phyloP scores from a whole-genome alignment of 2,329 filamentous ascomycete genomes.

The Graphiopsis chlorocephala region DNA sequence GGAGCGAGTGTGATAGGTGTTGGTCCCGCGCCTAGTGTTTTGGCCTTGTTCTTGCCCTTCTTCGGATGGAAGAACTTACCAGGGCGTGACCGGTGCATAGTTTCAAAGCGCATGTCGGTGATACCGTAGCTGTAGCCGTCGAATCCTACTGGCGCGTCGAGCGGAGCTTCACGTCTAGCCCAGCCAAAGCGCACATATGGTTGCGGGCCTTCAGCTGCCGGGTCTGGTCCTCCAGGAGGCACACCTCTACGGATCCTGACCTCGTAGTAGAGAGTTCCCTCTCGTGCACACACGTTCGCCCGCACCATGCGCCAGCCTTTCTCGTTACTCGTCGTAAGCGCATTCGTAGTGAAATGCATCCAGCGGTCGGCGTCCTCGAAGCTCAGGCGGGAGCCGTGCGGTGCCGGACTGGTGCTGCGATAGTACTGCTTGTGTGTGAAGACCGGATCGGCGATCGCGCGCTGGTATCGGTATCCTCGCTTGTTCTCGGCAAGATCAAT shows the following conservation, averaged over 20 bases:
- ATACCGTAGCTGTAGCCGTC: constrained; percentile 93
- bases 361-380: constrained; percentile 88
- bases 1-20: constrained; percentile 28
- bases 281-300: constrained; percentile 83
- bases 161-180: constrained; percentile 73
- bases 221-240: constrained; percentile 44
- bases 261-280: constrained; percentile 93
- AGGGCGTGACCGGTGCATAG: constrained; percentile 90
- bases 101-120: constrained; percentile 84
- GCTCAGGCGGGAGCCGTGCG: constrained; percentile 80
- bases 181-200: constrained; percentile 77
- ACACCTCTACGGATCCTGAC: constrained; percentile 83
- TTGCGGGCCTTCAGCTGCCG: constrained; percentile 47
- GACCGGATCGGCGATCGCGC: constrained; percentile 83
- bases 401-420: constrained; percentile 80
- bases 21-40: constrained; percentile 53
- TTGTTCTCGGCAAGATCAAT: constrained; percentile 61
- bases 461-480: constrained; percentile 78
- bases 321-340: constrained; percentile 77
- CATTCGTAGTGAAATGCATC: constrained; percentile 72
- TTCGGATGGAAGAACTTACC: constrained; percentile 67
- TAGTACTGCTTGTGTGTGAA: constrained; percentile 88
- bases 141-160: constrained; percentile 81
- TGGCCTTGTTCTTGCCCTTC: constrained; percentile 35
- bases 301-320: constrained; percentile 91